Evolutionary conservation across 371 early-diverging fungal genomes (phyloP), one percentile per base, ranked within the genome.

Genomic region (Mucor circinelloides): DNA sequence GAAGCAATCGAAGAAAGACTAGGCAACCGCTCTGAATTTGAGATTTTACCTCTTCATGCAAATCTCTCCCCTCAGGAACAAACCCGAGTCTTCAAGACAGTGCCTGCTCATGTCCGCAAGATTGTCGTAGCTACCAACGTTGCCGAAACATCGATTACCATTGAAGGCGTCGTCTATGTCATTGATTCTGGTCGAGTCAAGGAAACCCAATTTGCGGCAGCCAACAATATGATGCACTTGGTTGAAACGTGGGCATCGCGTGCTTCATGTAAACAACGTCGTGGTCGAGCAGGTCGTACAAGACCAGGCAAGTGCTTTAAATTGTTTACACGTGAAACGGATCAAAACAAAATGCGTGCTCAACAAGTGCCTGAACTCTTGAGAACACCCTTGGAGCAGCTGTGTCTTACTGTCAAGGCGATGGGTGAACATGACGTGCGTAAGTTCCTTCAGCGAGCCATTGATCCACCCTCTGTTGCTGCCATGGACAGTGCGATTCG

Each of bases 111-210:
- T n/a, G 80, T 85, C 3, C 84, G 95, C 58, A 97, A 97, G 80
- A 87, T 96, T 58, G 94, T 99, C 17, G 88, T 98, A 10, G 84
- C 94, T 0, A 99, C 99, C 31, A 99, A 98, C 60, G 95, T 99
- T 42, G 96, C 98, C 0, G 99, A 99, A 75, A 97, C 98, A 0
- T 88, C 90, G 48, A 89, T 99, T 66, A 99, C 99, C 0, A 96
- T 99, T 69, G 76, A 88, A 58, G 88, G 95, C n/a, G 87, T 97
- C 21, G 94, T 94, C 5, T 93, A 91, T 74, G 99, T 99, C 0
- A 90, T 99, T 67, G 99, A 99, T 75, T 78, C 89, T 17, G 99
- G 98, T 1, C 80, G 93, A 34, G 90, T 92, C 30, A 97, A 97
- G 66, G 93, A 94, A 65, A 86, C 91, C 0, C 77, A 82, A 32